These are phyloP conservation scores for Inga leiocalycina DNA, from an alignment of 306 rosid species.

Conservation along the genomic window DNA sequence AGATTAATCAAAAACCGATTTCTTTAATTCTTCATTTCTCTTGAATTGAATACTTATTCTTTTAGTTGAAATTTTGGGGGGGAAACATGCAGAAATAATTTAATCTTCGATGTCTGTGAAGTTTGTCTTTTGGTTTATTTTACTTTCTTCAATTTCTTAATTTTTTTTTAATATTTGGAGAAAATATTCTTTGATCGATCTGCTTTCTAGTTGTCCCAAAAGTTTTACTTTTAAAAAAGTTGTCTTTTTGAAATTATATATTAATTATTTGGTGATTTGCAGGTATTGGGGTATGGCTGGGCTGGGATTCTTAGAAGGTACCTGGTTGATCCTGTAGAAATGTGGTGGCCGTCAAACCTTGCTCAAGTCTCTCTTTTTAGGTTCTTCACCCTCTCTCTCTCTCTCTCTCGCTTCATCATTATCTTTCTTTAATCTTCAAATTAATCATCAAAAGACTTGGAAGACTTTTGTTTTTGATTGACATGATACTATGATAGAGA, in stretches of 20 bases:
- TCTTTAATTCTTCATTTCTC: neutral
- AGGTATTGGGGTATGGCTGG: slow-evolving; percentile 99
- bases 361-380: slow-evolving; percentile 99
- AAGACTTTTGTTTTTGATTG: neutral
- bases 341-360: slow-evolving; percentile 99
- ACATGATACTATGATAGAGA: neutral
- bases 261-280: slow-evolving; percentile 30
- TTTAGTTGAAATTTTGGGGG: neutral
- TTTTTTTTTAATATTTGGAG: neutral
- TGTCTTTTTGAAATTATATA: neutral
- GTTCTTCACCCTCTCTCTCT: slow-evolving; percentile 41
- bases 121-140: neutral
- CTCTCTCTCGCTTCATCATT: slow-evolving; percentile 15
- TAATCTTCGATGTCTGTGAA: slow-evolving; percentile 31
- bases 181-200: slow-evolving; percentile 26
- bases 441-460: neutral
- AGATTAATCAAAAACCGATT: neutral
- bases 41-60: neutral
- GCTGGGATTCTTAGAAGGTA: slow-evolving; percentile 96
- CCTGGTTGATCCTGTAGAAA: slow-evolving; percentile 93
- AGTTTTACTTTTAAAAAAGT: slow-evolving; percentile 22
- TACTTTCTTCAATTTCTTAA: neutral
- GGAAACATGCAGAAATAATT: neutral
- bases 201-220: slow-evolving; percentile 17
- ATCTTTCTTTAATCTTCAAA: neutral